Evolutionary conservation across 2,329 filamentous ascomycete genomes (phyloP), one percentile per base, ranked within the genome.

Genomic region (Ceratocystis huliohia): DNA sequence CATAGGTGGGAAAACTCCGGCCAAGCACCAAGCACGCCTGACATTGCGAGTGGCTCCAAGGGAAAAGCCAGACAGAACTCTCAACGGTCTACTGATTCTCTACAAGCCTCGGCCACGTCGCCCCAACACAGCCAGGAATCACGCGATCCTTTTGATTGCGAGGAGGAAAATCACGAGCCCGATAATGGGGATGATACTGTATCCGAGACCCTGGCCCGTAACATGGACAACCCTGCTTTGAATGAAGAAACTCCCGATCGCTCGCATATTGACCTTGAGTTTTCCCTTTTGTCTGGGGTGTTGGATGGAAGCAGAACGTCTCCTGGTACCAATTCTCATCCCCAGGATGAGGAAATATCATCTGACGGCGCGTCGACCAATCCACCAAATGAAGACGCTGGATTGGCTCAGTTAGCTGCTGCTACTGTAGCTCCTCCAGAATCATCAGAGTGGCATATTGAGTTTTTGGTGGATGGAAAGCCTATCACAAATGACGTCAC

Each of bases 401-500:
- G 46, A 3, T 15, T 50, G 6, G 22, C 61, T 22, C n/a, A 20
- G 10, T 17, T 25, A 41, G 17, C 56, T 44, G 37, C 53, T 61
- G 56, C 64, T n/a, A 5, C 15, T 17, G 64, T 30, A 13, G 28
- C n/a, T 1, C 20, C 64, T 48, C 48, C 48, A 5, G 56, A 65
- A 46, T 46, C 53, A 6, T 30, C 20, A 44, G 92, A 97, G 73
- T 99, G 94, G 94, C 93, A 99, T 72, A 91, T 99, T 68, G 90
- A 97, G 73, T 99, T 99, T 76, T 92, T 85, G 70, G 83, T 97
- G 63, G 88, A 95, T 69, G 88, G 83, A 65, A 91, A 91, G 74
- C 82, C 88, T 1, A 88, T 99, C 67, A 81, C 89, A 0, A 94
- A 92, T 70, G 92, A 97, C 71, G 96, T 90, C 0, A 99, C 94